Percentiles rank a stretch among this genome's conserved stretches.
Conservation (phyloP, 148 eudicot species). For the Spergularia bocconei region DNA sequence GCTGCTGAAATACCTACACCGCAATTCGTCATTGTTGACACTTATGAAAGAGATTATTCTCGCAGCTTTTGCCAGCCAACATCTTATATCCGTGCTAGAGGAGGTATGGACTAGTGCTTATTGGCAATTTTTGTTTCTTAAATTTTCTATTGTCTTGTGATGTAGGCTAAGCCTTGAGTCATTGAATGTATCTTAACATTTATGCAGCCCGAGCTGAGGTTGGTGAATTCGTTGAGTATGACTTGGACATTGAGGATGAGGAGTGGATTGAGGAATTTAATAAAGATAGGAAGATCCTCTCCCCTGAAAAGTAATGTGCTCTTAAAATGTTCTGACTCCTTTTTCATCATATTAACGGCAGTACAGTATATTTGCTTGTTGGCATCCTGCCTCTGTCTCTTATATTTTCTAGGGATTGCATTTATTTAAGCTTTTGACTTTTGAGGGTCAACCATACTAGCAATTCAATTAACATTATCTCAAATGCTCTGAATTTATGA, state of each 20-base stretch:
- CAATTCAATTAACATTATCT: not conserved
- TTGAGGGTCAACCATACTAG: not conserved
- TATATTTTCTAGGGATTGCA: not conserved
- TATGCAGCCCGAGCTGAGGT: constrained; percentile 84
- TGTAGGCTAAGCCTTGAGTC: constrained; percentile 1
- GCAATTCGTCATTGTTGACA: constrained; percentile 73
- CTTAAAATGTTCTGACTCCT: not conserved
- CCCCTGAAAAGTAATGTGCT: constrained; percentile 66
- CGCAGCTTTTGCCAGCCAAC: constrained; percentile 74
- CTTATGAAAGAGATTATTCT: constrained; percentile 94
- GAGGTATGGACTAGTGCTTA: constrained; percentile 50
- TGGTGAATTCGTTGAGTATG: constrained; percentile 96
- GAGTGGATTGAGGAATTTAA: constrained; percentile 89
- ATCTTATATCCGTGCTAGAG: constrained; percentile 88
- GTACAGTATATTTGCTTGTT: not conserved
- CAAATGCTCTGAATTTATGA: not conserved
- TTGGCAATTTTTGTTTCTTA: not conserved
- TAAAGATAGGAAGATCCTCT: constrained; percentile 53
- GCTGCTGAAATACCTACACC: constrained; percentile 93
- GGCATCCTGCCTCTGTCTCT: too few relatives aligned
- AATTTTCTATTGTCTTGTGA: not conserved
- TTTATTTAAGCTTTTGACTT: not conserved
- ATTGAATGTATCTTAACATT: constrained; percentile 17
- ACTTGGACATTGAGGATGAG: constrained; percentile 92
- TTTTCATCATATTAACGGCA: not conserved